Percentiles rank a stretch among this genome's conserved stretches.
Conservation (phyloP, 768 basidiomycete genomes). For the Mycena sanguinolenta region DNA sequence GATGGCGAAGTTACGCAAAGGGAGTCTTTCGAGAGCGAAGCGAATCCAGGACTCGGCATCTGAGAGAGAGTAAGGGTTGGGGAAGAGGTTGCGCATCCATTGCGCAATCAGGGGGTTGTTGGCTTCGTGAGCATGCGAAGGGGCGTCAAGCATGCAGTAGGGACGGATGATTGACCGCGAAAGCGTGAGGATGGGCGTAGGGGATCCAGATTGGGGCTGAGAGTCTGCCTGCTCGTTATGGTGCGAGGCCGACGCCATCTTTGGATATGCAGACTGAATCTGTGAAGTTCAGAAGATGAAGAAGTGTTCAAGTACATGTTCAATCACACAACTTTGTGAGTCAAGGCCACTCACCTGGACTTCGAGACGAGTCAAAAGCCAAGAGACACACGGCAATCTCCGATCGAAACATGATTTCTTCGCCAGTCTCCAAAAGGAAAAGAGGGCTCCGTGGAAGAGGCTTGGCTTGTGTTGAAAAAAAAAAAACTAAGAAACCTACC, state of each 20-base stretch:
- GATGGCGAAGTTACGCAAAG: slow-evolving; percentile 2
- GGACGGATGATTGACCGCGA: slow-evolving; percentile 11
- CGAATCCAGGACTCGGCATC: slow-evolving; percentile 10
- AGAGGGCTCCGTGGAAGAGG: too few relatives aligned
- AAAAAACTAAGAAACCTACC: too few relatives aligned
- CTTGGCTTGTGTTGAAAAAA: too few relatives aligned
- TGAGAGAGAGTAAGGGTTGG: slow-evolving; percentile 7
- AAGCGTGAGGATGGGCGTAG: slow-evolving; percentile 17
- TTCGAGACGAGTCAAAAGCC: not conserved
- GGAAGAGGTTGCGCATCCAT: slow-evolving; percentile 17
- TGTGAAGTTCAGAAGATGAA: not conserved
- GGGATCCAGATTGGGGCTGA: slow-evolving; percentile 11
- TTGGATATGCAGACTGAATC: not conserved
- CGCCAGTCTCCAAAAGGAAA: too few relatives aligned
- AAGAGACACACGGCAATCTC: not conserved
- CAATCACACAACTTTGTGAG: not conserved
- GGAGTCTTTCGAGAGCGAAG: not conserved
- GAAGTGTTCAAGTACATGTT: slow-evolving; percentile 3
- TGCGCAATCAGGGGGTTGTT: slow-evolving; percentile 14
- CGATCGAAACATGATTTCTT: not conserved
- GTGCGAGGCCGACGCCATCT: slow-evolving; percentile 4
- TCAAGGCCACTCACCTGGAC: too few relatives aligned
- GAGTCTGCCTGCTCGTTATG: slow-evolving; percentile 5
- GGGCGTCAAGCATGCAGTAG: slow-evolving; percentile 2
- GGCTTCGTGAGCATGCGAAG: slow-evolving; percentile 13